Evolutionary conservation across 108 stramenopile species (phyloP).

Genomic region (Conticribra guillardii): DNA sequence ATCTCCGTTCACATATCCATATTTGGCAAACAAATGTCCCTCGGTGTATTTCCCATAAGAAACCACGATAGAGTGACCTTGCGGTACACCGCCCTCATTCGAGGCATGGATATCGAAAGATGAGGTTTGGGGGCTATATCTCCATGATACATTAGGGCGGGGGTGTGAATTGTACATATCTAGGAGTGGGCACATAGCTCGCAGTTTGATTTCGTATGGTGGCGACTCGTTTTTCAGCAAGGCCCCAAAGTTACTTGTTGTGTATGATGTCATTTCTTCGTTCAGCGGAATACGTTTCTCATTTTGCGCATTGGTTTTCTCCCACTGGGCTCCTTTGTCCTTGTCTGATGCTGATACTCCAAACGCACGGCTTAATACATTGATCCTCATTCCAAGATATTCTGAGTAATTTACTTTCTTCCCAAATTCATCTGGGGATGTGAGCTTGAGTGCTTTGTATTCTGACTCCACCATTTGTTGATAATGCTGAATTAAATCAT

Average conservation of each 20-base stretch:
- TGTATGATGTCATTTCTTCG: slow-evolving; percentile 59
- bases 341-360: slow-evolving; percentile 49
- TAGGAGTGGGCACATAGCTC: slow-evolving; percentile 79
- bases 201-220: slow-evolving; percentile 54
- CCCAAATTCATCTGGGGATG: slow-evolving; percentile 50
- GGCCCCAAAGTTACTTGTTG: slow-evolving; percentile 52
- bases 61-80: slow-evolving; percentile 54
- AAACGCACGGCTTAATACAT: slow-evolving; percentile 79
- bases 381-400: slow-evolving; percentile 66
- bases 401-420: slow-evolving; percentile 48
- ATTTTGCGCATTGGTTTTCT: slow-evolving; percentile 18
- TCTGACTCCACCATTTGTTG: slow-evolving; percentile 67
- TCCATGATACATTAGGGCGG: slow-evolving; percentile 65
- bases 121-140: slow-evolving; percentile 47
- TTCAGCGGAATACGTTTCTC: slow-evolving; percentile 23
- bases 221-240: slow-evolving; percentile 17
- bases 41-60: slow-evolving; percentile 77
- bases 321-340: slow-evolving; percentile 41
- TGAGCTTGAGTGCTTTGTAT: slow-evolving; percentile 59
- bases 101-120: slow-evolving; percentile 65
- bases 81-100: slow-evolving; percentile 38
- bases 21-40: slow-evolving; percentile 75
- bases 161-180: slow-evolving; percentile 87
- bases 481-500: slow-evolving; percentile 53
- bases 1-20: slow-evolving; percentile 87